Conservation (phyloP, 2,329 filamentous ascomycete species). For the Microcera coccophila region DNA sequence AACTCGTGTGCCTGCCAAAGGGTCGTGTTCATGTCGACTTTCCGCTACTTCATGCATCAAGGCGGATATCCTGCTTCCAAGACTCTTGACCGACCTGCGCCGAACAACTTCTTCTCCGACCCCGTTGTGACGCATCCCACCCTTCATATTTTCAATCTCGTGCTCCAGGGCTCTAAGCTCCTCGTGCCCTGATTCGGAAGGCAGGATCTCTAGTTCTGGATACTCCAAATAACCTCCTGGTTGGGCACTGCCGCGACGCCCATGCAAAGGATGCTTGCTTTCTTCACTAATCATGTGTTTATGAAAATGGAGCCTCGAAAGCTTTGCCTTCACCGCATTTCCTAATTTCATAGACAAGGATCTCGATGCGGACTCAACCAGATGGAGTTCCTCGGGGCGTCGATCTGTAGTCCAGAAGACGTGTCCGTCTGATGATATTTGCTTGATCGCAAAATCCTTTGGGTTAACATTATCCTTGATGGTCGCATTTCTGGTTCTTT, state of each 20-base stretch:
- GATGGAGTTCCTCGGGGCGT: conserved; percentile 1
- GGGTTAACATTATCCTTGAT: conserved; percentile 23
- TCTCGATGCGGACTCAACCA: conserved; percentile 10
- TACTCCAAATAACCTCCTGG: conserved; percentile 15
- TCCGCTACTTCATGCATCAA: conserved; percentile 15
- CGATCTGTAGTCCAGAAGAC: conserved; percentile 28
- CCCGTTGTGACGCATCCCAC: neutral
- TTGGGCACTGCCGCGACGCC: conserved; percentile 1
- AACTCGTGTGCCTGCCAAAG: neutral
- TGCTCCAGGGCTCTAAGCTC: conserved; percentile 19
- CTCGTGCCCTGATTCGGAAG: conserved; percentile 18
- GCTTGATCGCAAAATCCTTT: conserved; percentile 29
- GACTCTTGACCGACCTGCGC: conserved; percentile 13
- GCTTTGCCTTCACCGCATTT: conserved; percentile 23
- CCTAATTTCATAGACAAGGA: conserved; percentile 31
- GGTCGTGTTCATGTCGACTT: conserved; percentile 4
- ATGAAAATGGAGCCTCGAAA: conserved; percentile 7
- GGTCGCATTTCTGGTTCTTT: conserved; percentile 24
- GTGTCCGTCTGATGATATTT: conserved; percentile 15
- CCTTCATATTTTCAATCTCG: conserved; percentile 20
- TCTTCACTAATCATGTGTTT: neutral
- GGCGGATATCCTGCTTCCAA: conserved; percentile 18
- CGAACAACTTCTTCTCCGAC: conserved; percentile 1
- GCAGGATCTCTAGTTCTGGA: conserved; percentile 23
- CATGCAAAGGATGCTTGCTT: conserved; percentile 1